Base-by-base conservation (phyloP, 805 yeast genomes). In the Candida easanensis region DNA sequence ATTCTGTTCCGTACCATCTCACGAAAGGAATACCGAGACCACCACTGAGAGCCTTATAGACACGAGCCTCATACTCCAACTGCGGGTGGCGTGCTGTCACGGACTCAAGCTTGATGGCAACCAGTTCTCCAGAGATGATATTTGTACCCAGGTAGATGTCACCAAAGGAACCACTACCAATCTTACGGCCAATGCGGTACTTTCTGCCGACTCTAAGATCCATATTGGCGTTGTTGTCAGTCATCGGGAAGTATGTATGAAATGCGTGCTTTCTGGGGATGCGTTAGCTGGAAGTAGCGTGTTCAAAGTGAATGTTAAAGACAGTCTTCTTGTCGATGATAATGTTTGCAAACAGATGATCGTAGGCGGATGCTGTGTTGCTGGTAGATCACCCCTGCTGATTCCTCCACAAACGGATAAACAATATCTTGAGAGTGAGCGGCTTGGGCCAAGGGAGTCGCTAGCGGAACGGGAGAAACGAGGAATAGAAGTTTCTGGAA, bases 11-110 rank as follows among this genome's bases (percentile, higher is more conserved):
- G 64, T 81, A 90, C 95, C 97, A 91, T 64, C 98, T 80, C 26
- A 91, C 89, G 67, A 89, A 90, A 3, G 99, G 98, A 45, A 91
- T 89, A 25, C 99, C 98, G 28, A 91, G 91, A 25, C 98, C 98
- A 28, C 98, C 99, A 51, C 95, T 83, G 42, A 91, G 70, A 2
- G 96, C 90, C 61, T 86, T 88, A 71, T 91, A 91, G 26, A 93
- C 98, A 54, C 95, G 82, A 14, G 97, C 96, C 66, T 91, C 99
- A 63, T 91, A 93, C 60, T 91, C 97, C 53, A 91, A 75, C 68
- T 91, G 99, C 1, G 99, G 98, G 63, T 93, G 98, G 61, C 88
- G 87, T 2, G 98, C 96, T 45, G 84, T 75, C 41, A 86, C 80
- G 51, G 86, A 83, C 63, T 91, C 99, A 50, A 91, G 73, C 65